Evolutionary conservation across 2,329 filamentous ascomycete genomes (phyloP), one percentile per base, ranked within the genome.

Genomic region (Calonectria honghensis): DNA sequence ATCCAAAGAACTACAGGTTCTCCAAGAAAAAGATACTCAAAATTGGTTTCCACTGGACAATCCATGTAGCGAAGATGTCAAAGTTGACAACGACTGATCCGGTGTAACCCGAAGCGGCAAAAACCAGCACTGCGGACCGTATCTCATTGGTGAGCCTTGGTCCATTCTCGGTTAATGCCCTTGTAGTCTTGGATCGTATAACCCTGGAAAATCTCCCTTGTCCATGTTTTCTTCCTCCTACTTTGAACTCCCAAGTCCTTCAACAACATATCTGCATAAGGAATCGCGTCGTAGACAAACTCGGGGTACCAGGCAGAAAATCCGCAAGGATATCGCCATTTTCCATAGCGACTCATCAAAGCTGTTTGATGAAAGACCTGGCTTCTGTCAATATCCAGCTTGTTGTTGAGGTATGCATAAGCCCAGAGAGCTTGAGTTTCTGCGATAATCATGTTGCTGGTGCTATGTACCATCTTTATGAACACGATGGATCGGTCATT

Each of bases 401-500:
- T 61, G 35, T 61, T 24, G 24, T 61, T 61, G 35, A 61, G 57
- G 29, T 61, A 61, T 2, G 57, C 67, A 5, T 59, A 68, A 27
- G 66, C 51, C 51, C 51, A 68, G 1, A 68, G 51, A 18, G 66
- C 66, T 20, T 59, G 51, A 48, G 66, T 68, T 51, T 68, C 66
- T 24, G 66, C 66, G 11, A 68, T 59, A 11, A 68, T 68, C 66
- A 59, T 59, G 37, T 68, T 68, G 51, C 66, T 68, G 7, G 66
- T 59, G 27, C 66, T 68, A 4, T 68, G 66, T 20, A 68, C 66
- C 66, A 68, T 68, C 51, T 68, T 68, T 32, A 68, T 68, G 24
- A 41, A 1, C 81, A 81, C n/a, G 78, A 80, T 4, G 75, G 77
- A 32, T 77, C 78, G 0, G 5, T 39, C 35, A 29, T 29, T 18